These are phyloP conservation scores for Tetradesmus obliquus DNA, from an alignment of 139 green algal species.

Conservation along the genomic window DNA sequence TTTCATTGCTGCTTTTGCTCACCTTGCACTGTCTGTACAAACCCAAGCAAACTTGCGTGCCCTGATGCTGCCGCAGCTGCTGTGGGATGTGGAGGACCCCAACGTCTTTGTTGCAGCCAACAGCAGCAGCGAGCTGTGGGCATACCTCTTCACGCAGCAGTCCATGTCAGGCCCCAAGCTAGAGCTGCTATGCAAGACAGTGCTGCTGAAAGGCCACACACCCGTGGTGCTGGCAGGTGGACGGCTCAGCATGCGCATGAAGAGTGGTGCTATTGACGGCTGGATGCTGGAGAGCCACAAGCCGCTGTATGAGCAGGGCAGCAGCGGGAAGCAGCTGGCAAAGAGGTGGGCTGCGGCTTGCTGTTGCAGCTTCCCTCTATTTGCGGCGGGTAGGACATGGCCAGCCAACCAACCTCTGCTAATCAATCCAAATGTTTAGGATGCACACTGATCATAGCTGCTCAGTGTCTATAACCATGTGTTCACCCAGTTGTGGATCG, in stretches of 20 bases:
- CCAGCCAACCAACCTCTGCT: neutral
- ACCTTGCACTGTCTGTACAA: neutral
- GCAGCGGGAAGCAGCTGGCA: slow-evolving; percentile 28
- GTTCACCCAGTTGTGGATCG: neutral
- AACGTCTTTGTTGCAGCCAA: slow-evolving; percentile 66
- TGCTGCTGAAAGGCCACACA: slow-evolving; percentile 48
- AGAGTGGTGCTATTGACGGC: slow-evolving; percentile 63
- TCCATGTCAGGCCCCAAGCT: slow-evolving; percentile 58
- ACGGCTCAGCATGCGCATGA: slow-evolving; percentile 68
- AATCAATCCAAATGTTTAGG: neutral
- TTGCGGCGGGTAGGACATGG: too few species aligned
- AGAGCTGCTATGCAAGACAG: slow-evolving; percentile 61
- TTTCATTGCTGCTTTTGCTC: neutral
- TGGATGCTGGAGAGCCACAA: slow-evolving; percentile 66
- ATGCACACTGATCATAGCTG: neutral
- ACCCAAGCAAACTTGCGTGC: too few species aligned
- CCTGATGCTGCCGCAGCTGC: slow-evolving; percentile 42
- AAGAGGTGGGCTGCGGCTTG: neutral
- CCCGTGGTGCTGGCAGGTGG: slow-evolving; percentile 66
- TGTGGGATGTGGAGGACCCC: slow-evolving; percentile 77
- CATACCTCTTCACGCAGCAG: slow-evolving; percentile 60
- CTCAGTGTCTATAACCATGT: neutral
- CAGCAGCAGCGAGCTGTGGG: slow-evolving; percentile 46
- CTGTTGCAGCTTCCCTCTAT: neutral
- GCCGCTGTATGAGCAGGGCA: slow-evolving; percentile 51